Evolutionary conservation across 495 filamentous ascomycete species (phyloP).

Genomic region (Mycothermus thermophilus): DNA sequence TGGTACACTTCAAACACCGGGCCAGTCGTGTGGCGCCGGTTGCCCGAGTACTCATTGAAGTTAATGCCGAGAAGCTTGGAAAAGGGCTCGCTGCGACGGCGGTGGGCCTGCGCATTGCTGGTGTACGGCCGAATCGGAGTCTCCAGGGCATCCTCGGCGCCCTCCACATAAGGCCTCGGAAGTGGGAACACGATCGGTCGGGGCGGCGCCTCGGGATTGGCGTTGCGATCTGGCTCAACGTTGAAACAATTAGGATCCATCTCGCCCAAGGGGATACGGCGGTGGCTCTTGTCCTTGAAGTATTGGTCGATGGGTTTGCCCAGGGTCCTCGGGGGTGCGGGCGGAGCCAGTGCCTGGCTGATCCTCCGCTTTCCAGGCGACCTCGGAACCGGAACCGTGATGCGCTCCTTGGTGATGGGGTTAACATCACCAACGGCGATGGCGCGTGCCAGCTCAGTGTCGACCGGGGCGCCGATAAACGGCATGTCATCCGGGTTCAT

Average conservation of each 20-base stretch:
- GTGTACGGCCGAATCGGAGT: slow-evolving; percentile 14
- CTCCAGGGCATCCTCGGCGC: slow-evolving; percentile 2
- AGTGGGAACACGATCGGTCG: slow-evolving; percentile 32
- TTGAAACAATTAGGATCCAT: slow-evolving; percentile 72
- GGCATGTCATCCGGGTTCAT: slow-evolving; percentile 51
- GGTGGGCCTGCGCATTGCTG: slow-evolving; percentile 11
- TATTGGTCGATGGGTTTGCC: slow-evolving; percentile 62
- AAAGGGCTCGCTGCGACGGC: slow-evolving; percentile 29
- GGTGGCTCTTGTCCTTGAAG: slow-evolving; percentile 45
- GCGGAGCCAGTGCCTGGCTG: slow-evolving; percentile 17
- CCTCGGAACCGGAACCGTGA: slow-evolving; percentile 31
- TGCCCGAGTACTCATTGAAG: slow-evolving; percentile 8
- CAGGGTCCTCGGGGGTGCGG: slow-evolving; percentile 24
- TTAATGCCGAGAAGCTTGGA: slow-evolving; percentile 20
- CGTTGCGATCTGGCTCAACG: slow-evolving; percentile 17
- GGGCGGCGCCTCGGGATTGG: slow-evolving; percentile 16
- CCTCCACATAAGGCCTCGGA: slow-evolving; percentile 34
- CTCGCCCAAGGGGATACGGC: slow-evolving; percentile 67
- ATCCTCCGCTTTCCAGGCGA: slow-evolving; percentile 28
- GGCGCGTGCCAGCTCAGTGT: slow-evolving; percentile 51
- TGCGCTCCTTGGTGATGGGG: slow-evolving; percentile 70
- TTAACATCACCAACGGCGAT: slow-evolving; percentile 79
- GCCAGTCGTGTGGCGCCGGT: slow-evolving; percentile 24
- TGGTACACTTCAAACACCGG: slow-evolving; percentile 9
- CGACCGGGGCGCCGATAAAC: slow-evolving; percentile 64